Base-by-base conservation (phyloP, 2,329 filamentous ascomycete genomes). In the Lecanicillium sp. region DNA sequence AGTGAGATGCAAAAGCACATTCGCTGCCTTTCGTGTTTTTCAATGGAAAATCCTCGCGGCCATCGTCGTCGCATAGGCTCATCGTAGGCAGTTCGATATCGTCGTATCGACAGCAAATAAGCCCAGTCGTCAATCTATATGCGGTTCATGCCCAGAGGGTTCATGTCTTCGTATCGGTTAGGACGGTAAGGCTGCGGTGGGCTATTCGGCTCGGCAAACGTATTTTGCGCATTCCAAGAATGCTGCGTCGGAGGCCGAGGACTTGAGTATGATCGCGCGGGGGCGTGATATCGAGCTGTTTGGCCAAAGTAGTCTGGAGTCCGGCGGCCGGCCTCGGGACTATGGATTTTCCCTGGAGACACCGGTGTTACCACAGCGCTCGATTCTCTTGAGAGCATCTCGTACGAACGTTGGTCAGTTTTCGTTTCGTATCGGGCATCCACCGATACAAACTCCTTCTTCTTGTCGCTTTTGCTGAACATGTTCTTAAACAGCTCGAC, bases 381-480 rank as follows among this genome's bases (percentile, higher is more conserved):
- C 58, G 66, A 65, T 51, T 74, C 73, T 59, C 66, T 68, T 49
- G 73, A 75, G 51, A 89, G 78, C 83, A 89, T 88, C 70, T 89
- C 85, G 68, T 89, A 89, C 59, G 80, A 77, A 65, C 78, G 75
- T 57, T 68, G 70, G 51, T 80, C 77, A 58, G 75, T 71, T 47
- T 78, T 78, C 43, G 71, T 59, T 43, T 76, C 70, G 50, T 65
- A 62, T 44, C 75, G 74, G 33, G 88, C 87, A 55, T 95, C 90
- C 33, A 84, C 80, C 29, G 86, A 94, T 46, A 95, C 84, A 51
- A 95, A 96, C 58, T 96, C 90, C 51, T 78, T 76, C 55, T 83
- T 77, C 43, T 62, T 67, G 4, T 16, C 17, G 38, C 67, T 63
- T 27, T 63, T 60, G 43, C 77, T 62, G 35, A 66, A 25, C 11